Conservation (phyloP, 2,329 filamentous ascomycete genomes). For the Penicillium occitanis region DNA sequence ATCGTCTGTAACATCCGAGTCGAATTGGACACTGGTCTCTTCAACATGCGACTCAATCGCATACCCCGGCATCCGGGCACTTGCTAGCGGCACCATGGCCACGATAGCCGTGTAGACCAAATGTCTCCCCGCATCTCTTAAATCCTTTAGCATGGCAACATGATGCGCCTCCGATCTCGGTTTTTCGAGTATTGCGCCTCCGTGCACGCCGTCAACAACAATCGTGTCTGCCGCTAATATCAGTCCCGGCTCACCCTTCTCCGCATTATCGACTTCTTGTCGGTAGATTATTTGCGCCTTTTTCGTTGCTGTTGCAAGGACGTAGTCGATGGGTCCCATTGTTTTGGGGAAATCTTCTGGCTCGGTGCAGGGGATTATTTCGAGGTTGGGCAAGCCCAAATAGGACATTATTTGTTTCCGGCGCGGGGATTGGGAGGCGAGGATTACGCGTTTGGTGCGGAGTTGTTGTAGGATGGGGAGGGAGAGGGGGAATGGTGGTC, state of each 20-base stretch:
- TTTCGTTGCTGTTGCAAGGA: slow-evolving; percentile 76
- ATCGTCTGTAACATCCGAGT: slow-evolving; percentile 71
- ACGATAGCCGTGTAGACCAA: slow-evolving; percentile 84
- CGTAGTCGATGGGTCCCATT: slow-evolving; percentile 84
- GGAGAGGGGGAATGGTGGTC: slow-evolving; percentile 61
- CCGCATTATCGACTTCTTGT: slow-evolving; percentile 56
- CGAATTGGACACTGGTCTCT: slow-evolving; percentile 89
- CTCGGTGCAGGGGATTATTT: slow-evolving; percentile 78
- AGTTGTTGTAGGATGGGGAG: slow-evolving; percentile 77
- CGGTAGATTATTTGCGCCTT: slow-evolving; percentile 77
- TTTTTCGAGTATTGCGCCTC: slow-evolving; percentile 83
- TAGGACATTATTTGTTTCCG: slow-evolving; percentile 75
- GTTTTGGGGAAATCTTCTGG: slow-evolving; percentile 83
- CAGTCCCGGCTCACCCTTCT: slow-evolving; percentile 69
- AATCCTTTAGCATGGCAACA: slow-evolving; percentile 74
- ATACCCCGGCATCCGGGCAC: slow-evolving; percentile 82
- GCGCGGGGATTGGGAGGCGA: slow-evolving; percentile 86
- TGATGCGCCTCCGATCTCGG: slow-evolving; percentile 79
- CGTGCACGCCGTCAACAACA: slow-evolving; percentile 66
- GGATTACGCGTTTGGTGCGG: slow-evolving; percentile 75
- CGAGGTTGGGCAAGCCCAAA: slow-evolving; percentile 77
- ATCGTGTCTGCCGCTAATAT: slow-evolving; percentile 91
- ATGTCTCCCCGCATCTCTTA: slow-evolving; percentile 76
- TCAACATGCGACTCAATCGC: slow-evolving; percentile 77
- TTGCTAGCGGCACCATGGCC: slow-evolving; percentile 77